These are phyloP conservation scores for Sporothrix phasma DNA, from an alignment of 2,329 filamentous ascomycete species.

Conservation along the genomic window DNA sequence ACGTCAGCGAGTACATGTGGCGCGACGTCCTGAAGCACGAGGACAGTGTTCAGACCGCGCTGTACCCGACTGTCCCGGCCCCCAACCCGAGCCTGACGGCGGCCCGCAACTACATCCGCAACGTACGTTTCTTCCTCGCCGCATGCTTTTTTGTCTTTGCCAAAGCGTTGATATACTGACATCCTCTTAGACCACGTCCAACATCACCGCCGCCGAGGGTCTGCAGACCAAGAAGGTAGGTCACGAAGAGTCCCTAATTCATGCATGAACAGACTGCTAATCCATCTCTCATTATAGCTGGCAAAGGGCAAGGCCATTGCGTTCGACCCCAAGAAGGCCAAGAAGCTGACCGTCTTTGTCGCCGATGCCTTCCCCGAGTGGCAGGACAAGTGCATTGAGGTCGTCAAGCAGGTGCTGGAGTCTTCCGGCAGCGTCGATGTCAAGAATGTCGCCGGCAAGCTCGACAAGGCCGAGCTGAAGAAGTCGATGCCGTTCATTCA, in stretches of 20 bases:
- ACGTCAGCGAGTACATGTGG: constrained; percentile 94
- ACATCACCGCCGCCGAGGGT: constrained; percentile 21
- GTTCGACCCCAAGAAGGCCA: constrained; percentile 86
- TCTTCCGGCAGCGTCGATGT: constrained; percentile 44
- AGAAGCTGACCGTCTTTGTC: constrained; percentile 80
- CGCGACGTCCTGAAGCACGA: constrained; percentile 75
- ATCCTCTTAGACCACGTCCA: constrained; percentile 15
- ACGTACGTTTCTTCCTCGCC: not conserved
- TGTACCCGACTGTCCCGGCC: constrained; percentile 60
- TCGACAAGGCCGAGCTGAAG: constrained; percentile 85
- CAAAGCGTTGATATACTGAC: not conserved
- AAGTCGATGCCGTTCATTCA: constrained; percentile 98
- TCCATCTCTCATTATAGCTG: constrained; percentile 39
- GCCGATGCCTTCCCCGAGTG: constrained; percentile 74
- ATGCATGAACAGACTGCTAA: not conserved
- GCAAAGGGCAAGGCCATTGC: constrained; percentile 78
- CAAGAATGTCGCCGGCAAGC: constrained; percentile 66
- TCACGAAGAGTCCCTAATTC: too few species aligned
- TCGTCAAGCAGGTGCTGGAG: constrained; percentile 49
- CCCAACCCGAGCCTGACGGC: constrained; percentile 61
- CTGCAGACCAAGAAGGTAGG: constrained; percentile 18
- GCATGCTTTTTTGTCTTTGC: not conserved
- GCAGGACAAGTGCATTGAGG: constrained; percentile 83
- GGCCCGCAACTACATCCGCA: constrained; percentile 70
- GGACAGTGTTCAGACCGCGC: constrained; percentile 66